phyloP scores from a whole-genome alignment of 805 yeast genomes.

The Saccharomycopsis sp. region DNA sequence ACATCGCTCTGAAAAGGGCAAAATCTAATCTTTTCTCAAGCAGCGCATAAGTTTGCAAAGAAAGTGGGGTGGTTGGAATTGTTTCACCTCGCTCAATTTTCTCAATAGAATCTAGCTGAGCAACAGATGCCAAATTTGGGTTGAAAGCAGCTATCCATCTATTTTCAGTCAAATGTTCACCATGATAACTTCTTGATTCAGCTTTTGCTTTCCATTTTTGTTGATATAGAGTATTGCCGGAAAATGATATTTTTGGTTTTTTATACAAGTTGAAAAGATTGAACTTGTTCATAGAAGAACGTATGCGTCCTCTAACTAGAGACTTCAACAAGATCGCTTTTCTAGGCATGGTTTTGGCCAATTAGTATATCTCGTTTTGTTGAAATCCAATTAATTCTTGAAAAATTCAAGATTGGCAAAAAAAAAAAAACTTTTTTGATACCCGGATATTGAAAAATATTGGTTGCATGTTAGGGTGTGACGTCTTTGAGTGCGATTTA shows the following conservation, averaged over 20 bases:
- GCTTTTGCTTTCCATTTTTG: constrained; percentile 89
- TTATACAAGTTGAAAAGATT: constrained; percentile 85
- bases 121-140: constrained; percentile 72
- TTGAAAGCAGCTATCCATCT: constrained; percentile 71
- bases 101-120: constrained; percentile 78
- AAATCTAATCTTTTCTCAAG: constrained; percentile 85
- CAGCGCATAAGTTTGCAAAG: constrained; percentile 81
- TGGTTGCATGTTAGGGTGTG: neutral
- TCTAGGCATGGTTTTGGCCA: constrained; percentile 20
- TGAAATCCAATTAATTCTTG: neutral
- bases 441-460: neutral
- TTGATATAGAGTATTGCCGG: constrained; percentile 69
- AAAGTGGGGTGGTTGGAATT: constrained; percentile 65
- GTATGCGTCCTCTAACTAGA: constrained; percentile 39
- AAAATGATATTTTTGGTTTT: constrained; percentile 49
- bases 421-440: neutral
- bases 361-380: neutral
- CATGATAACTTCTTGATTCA: constrained; percentile 92
- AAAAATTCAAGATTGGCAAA: neutral
- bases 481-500: no score
- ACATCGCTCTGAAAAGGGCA: constrained; percentile 86
- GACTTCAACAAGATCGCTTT: constrained; percentile 19
- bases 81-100: constrained; percentile 39
- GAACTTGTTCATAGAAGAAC: constrained; percentile 87
- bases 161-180: constrained; percentile 82